A percentile compares a stretch with the other conserved stretches of the same genome.
Conservation (phyloP, 108 stramenopile genomes). For the Mayamaea pseudoterrestris region DNA sequence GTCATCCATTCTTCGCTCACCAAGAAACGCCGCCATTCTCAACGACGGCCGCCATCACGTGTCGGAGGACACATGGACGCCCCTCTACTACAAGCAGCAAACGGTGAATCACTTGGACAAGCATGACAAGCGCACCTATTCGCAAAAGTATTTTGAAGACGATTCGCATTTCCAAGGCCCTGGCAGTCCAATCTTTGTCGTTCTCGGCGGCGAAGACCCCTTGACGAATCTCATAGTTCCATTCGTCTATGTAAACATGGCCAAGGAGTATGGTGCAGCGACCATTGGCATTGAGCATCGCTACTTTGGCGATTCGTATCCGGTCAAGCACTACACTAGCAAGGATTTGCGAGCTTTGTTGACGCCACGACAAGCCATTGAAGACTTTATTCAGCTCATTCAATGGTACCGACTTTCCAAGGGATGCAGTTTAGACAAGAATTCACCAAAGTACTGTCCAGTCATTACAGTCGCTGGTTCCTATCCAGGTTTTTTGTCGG, state of each 20-base stretch:
- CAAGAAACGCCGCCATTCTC: too few species aligned
- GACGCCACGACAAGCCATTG: conserved; percentile 55
- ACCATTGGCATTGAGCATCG: conserved; percentile 47
- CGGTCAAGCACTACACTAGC: conserved; percentile 8
- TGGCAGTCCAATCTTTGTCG: conserved; percentile 57
- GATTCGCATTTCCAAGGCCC: conserved; percentile 43
- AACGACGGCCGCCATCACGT: too few species aligned
- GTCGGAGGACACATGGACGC: too few species aligned
- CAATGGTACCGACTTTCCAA: conserved; percentile 14
- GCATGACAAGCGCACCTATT: conserved; percentile 13
- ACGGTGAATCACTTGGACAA: background rate
- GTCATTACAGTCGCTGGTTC: conserved; percentile 67
- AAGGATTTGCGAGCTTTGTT: conserved; percentile 7
- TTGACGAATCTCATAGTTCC: conserved; percentile 22
- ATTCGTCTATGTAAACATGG: conserved; percentile 21
- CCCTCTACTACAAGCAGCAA: background rate
- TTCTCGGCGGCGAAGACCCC: conserved; percentile 67
- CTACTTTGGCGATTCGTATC: conserved; percentile 41
- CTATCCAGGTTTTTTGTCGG: conserved; percentile 72
- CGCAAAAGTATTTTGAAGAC: conserved; percentile 51
- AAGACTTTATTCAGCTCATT: conserved; percentile 32
- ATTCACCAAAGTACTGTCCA: conserved; percentile 48
- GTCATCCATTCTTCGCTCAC: too few species aligned
- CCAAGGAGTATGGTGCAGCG: conserved; percentile 35
- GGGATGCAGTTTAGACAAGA: conserved; percentile 17